Evolutionary conservation across 257 asterid species (phyloP), one percentile per base, ranked within the genome.

Genomic region (Ligustrum vulgare): DNA sequence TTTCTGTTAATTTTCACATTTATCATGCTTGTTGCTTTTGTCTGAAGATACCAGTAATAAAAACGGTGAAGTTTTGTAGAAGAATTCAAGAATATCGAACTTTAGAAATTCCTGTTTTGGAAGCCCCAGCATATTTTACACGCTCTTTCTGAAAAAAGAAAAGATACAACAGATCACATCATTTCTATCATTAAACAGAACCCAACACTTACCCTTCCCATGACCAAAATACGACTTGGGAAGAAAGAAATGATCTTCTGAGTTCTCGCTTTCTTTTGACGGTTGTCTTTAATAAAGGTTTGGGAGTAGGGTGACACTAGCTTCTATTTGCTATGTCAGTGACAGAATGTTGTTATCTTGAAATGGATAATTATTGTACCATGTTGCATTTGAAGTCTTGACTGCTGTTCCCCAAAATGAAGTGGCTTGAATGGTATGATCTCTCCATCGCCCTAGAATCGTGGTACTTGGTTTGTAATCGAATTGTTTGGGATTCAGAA

Each of bases 1-100:
- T 45, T 62, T 78, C 8, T 72, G 33, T 25, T 70, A 62, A 71
- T 16, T 49, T 74, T 77, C 70, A 72, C 47, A 41, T 32, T 63
- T 56, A 12, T 69, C 62, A 43, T 72, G 68, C 71, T 69, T 54
- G 54, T 6, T n/a, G 71, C 70, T 28, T 78, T 66, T 58, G 35
- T 71, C 70, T 49, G 58, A 25, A 58, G 74, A 51, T 63, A 20
- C 33, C 66, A 3, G 33, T 20, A 58, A 20, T 58, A 58, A 58
- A 58, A 58, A 23, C 16, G 2, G 32, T 58, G 2, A 56, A 58
- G 12, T 18, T 51, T 54, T 16, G n/a, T n/a, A 18, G 25, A 54
- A 54, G 12, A 8, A 54, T 54, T 6, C n/a, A 54, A 54, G 12
- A 8, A 54, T 54, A n/a, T 54, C n/a, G 63, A 6, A 54, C 63